A percentile compares a stretch with the other conserved stretches of the same genome.
Evolutionary conservation across 1,139 yeast genomes (phyloP).

Genomic region (Saccharomyces uvarum): DNA sequence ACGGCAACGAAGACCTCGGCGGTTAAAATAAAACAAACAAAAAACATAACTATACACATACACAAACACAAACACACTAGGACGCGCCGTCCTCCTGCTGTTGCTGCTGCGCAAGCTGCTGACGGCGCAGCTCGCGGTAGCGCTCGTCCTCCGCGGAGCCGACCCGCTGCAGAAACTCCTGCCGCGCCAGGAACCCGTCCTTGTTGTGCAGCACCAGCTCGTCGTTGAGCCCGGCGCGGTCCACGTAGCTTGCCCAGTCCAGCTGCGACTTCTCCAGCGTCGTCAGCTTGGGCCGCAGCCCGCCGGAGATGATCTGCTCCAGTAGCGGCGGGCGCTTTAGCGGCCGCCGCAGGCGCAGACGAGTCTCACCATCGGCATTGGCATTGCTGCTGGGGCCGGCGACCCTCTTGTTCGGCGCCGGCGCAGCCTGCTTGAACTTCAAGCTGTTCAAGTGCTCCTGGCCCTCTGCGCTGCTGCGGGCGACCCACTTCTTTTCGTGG

Average conservation of each 20-base stretch:
- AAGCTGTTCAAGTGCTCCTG: slow-evolving; percentile 64
- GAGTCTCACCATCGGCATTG: background rate
- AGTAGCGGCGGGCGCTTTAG: slow-evolving; percentile 70
- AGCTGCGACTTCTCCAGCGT: slow-evolving; percentile 87
- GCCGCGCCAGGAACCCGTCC: slow-evolving; percentile 83
- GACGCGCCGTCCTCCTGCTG: slow-evolving; percentile 9
- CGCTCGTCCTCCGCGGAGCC: slow-evolving; percentile 59
- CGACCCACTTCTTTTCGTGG: slow-evolving; percentile 71
- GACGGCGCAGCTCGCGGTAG: slow-evolving; percentile 48
- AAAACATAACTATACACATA: too few relatives aligned
- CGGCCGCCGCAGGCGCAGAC: slow-evolving; percentile 29
- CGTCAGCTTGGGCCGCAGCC: slow-evolving; percentile 63
- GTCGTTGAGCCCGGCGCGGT: slow-evolving; percentile 72
- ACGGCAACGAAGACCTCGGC: background rate
- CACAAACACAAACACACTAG: background rate
- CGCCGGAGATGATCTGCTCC: slow-evolving; percentile 58
- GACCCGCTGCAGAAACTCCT: slow-evolving; percentile 77
- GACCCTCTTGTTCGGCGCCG: slow-evolving; percentile 2
- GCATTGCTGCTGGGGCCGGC: too few relatives aligned
- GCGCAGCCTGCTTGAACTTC: slow-evolving; percentile 35
- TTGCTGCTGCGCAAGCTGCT: slow-evolving; percentile 28
- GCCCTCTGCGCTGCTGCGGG: slow-evolving; percentile 75
- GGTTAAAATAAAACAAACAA: background rate
- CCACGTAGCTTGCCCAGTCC: slow-evolving; percentile 95
- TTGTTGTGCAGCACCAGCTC: slow-evolving; percentile 70